Evolutionary conservation across 1,284 basidiomycete genomes (phyloP).

Genomic region (Trametes polyzona): DNA sequence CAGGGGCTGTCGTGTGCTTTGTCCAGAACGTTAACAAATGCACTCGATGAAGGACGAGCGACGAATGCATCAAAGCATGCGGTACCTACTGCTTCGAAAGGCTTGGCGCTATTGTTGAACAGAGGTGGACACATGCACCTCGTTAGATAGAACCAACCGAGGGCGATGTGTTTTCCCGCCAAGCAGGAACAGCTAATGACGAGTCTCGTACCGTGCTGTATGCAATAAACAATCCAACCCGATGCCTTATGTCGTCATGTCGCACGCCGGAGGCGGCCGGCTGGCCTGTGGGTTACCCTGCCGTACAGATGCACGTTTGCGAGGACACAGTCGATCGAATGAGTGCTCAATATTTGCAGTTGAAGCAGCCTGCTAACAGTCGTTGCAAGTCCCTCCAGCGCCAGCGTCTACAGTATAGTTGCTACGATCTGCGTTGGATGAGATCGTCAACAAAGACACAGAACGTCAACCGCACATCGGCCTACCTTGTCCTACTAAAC

Average conservation of each 20-base stretch:
- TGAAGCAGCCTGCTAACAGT: too few species aligned
- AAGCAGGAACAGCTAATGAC: constrained; percentile 6
- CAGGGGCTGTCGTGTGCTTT: not conserved
- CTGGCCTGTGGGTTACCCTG: not conserved
- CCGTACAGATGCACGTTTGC: too few species aligned
- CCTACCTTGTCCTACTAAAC: not conserved
- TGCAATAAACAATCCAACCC: not conserved
- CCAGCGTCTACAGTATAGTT: too few species aligned
- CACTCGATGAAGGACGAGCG: not conserved
- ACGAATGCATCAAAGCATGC: not conserved
- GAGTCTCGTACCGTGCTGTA: not conserved
- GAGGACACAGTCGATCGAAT: too few species aligned
- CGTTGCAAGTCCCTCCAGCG: too few species aligned
- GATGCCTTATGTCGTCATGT: constrained; percentile 8
- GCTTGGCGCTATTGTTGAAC: constrained; percentile 1
- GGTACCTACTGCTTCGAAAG: constrained; percentile 1
- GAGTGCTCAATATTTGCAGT: too few species aligned
- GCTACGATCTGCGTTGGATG: not conserved
- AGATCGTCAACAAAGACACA: not conserved
- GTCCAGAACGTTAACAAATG: not conserved
- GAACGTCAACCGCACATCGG: too few species aligned
- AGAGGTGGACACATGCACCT: not conserved
- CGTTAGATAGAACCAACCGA: not conserved
- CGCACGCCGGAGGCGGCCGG: not conserved
- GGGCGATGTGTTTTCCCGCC: not conserved